Percentiles rank a stretch among this genome's conserved stretches.
These are phyloP conservation scores for Talaromyces sp. DNA, from an alignment of 2,329 filamentous ascomycete species.

Conservation along the genomic window DNA sequence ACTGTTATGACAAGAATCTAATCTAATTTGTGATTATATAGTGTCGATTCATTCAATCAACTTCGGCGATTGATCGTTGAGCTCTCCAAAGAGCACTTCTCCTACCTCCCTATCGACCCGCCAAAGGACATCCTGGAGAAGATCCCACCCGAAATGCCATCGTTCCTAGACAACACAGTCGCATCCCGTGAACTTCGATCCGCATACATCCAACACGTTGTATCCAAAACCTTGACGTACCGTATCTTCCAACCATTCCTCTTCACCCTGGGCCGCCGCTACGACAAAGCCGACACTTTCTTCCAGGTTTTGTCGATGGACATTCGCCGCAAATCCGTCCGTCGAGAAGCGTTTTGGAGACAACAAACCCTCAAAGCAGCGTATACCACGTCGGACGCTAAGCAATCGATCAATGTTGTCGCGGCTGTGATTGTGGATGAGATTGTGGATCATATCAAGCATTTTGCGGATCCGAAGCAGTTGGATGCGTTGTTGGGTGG, in stretches of 20 bases:
- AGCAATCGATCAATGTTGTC: constrained; percentile 52
- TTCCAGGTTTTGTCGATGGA: constrained; percentile 53
- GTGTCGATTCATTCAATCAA: constrained; percentile 49
- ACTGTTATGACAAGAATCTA: background rate
- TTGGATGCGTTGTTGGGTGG: constrained; percentile 48
- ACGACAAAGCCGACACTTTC: constrained; percentile 53
- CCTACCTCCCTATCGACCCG: constrained; percentile 47
- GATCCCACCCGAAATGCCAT: constrained; percentile 49
- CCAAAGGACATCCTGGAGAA: constrained; percentile 48
- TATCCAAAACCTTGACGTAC: constrained; percentile 53
- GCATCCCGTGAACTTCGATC: constrained; percentile 50
- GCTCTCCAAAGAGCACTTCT: constrained; percentile 49
- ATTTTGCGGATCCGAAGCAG: constrained; percentile 49
- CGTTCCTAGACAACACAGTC: constrained; percentile 50
- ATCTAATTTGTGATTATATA: constrained; percentile 24
- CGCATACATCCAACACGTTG: constrained; percentile 52
- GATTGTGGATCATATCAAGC: constrained; percentile 51
- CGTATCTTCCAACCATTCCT: constrained; percentile 55
- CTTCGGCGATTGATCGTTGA: constrained; percentile 49
- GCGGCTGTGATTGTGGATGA: constrained; percentile 54
- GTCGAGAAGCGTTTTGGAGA: constrained; percentile 55
- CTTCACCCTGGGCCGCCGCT: constrained; percentile 51
- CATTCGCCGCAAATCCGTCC: constrained; percentile 52
- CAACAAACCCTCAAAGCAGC: constrained; percentile 55
- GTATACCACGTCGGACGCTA: constrained; percentile 53